phyloP scores from a whole-genome alignment of 2,329 filamentous ascomycete genomes.

The Colletotrichum sp. region DNA sequence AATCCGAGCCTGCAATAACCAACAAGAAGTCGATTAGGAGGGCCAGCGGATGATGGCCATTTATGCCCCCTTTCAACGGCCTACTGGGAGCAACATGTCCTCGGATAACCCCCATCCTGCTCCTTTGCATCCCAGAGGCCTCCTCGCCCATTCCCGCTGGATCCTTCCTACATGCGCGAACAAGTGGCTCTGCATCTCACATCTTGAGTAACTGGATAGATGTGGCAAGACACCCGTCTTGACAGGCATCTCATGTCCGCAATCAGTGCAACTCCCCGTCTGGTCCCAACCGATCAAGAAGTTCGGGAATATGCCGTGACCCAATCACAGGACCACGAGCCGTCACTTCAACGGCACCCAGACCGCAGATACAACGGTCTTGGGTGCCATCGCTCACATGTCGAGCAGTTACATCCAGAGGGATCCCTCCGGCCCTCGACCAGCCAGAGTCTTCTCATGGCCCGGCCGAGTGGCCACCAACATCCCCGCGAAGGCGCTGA shows the following conservation, averaged over 20 bases:
- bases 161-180: background rate
- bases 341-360: background rate
- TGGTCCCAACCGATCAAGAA: background rate
- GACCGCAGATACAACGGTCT: background rate
- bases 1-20: background rate
- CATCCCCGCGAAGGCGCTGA: background rate
- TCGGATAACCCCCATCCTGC: background rate
- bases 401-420: background rate
- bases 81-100: background rate
- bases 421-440: background rate
- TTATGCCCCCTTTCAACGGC: background rate
- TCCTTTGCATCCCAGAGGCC: background rate
- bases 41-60: background rate
- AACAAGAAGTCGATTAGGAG: background rate
- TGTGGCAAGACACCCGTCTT: background rate
- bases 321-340: conserved; percentile 3
- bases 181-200: background rate
- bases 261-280: background rate
- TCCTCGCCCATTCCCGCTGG: background rate
- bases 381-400: conserved; percentile 16
- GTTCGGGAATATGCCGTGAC: background rate
- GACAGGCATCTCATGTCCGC: background rate
- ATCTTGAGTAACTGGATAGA: background rate
- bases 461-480: background rate
- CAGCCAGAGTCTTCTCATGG: background rate